Conservation (phyloP, 2,329 filamentous ascomycete species). For the Aspergillus nomiae region DNA sequence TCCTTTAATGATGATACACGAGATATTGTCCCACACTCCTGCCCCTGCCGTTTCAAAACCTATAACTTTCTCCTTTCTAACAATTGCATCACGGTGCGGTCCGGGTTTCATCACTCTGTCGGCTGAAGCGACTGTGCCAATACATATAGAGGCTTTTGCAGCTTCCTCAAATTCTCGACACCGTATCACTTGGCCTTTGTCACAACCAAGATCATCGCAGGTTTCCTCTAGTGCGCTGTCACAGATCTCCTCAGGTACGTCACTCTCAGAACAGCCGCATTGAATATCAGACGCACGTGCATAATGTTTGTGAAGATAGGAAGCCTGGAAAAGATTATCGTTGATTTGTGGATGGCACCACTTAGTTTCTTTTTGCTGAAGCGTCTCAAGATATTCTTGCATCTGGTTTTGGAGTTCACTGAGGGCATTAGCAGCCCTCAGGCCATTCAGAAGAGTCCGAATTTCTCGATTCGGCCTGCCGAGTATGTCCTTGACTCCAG, state of each 20-base stretch:
- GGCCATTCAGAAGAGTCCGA: neutral
- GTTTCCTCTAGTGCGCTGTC: conserved; percentile 1
- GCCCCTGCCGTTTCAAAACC: conserved; percentile 23
- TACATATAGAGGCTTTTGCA: neutral
- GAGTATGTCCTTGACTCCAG: conserved; percentile 1
- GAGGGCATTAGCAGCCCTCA: neutral
- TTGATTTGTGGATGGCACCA: conserved; percentile 1
- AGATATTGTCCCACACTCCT: conserved; percentile 17
- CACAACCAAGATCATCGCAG: conserved; percentile 8
- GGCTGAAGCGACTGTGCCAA: conserved; percentile 13
- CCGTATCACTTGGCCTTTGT: neutral
- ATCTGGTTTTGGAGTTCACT: conserved; percentile 2
- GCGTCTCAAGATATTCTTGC: neutral
- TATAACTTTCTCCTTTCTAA: conserved; percentile 5
- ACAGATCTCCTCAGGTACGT: conserved; percentile 5
- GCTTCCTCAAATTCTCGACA: neutral
- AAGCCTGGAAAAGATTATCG: conserved; percentile 10
- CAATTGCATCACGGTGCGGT: conserved; percentile 9
- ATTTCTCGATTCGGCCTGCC: conserved; percentile 11
- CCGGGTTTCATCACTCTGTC: conserved; percentile 17
- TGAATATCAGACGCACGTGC: neutral
- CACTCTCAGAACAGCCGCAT: conserved; percentile 4
- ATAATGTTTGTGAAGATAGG: conserved; percentile 16
- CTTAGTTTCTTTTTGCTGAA: neutral
- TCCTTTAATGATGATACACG: conserved; percentile 21